Evolutionary conservation across 2,329 filamentous ascomycete species (phyloP).

Genomic region (Purpureocillium lavendulum): DNA sequence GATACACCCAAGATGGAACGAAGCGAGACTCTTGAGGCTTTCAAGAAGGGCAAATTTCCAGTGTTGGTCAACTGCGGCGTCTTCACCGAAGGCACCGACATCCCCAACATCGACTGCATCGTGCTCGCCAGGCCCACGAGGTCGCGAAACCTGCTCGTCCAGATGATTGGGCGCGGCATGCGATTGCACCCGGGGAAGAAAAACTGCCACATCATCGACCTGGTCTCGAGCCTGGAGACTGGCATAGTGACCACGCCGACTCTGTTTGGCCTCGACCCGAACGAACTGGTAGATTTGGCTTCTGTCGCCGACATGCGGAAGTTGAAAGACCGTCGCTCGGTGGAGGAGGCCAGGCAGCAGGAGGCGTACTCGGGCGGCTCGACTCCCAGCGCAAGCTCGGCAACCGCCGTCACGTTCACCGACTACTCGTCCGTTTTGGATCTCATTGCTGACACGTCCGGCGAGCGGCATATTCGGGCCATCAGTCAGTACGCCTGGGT

Average conservation of each 20-base stretch:
- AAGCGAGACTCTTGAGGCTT: conserved; percentile 62
- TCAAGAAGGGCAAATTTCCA: conserved; percentile 68
- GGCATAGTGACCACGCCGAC: conserved; percentile 89
- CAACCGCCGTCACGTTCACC: conserved; percentile 62
- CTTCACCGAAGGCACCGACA: conserved; percentile 95
- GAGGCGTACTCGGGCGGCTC: conserved; percentile 5
- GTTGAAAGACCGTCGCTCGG: conserved; percentile 40
- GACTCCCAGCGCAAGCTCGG: conserved; percentile 7
- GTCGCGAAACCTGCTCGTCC: conserved; percentile 86
- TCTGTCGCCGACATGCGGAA: conserved; percentile 53
- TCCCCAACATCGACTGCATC: conserved; percentile 94
- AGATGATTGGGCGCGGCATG: conserved; percentile 97
- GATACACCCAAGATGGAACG: conserved; percentile 65
- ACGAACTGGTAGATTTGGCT: conserved; percentile 62
- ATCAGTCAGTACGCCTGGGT: conserved; percentile 80
- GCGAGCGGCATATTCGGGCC: conserved; percentile 68
- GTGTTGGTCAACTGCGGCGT: conserved; percentile 93
- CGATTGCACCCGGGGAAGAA: conserved; percentile 71
- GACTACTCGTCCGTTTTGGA: conserved; percentile 92
- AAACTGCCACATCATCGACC: conserved; percentile 92
- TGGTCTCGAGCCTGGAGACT: conserved; percentile 77
- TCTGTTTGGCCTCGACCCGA: conserved; percentile 83
- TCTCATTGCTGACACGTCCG: conserved; percentile 72
- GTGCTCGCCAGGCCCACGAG: conserved; percentile 80
- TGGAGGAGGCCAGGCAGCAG: conserved; percentile 22